phyloP scores from a whole-genome alignment of 495 filamentous ascomycete species.

The Aspergillus indologenus region DNA sequence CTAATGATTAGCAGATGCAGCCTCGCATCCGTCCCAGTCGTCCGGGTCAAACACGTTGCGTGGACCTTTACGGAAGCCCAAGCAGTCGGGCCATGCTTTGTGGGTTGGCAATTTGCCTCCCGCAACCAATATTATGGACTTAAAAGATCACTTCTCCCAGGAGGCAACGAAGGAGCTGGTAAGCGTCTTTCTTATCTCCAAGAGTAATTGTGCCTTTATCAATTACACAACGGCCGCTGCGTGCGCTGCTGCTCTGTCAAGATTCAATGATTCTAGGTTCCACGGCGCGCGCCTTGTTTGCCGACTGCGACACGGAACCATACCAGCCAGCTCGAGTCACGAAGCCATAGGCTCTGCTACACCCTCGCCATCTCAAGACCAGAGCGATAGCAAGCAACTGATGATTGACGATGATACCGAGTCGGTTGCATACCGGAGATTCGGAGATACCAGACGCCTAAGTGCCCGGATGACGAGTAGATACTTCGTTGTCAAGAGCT shows the following conservation, averaged over 20 bases:
- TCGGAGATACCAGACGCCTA: slow-evolving; percentile 6
- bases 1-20: slow-evolving; percentile 14
- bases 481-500: slow-evolving; percentile 91
- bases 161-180: slow-evolving; percentile 77
- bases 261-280: slow-evolving; percentile 91
- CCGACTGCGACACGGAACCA: slow-evolving; percentile 64
- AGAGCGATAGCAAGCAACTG: neutral
- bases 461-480: slow-evolving; percentile 52
- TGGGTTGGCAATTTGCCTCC: slow-evolving; percentile 97
- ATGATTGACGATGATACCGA: slow-evolving; percentile 1
- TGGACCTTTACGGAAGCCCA: slow-evolving; percentile 89
- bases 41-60: slow-evolving; percentile 55
- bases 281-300: slow-evolving; percentile 90
- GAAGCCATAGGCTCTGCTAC: slow-evolving; percentile 14
- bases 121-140: slow-evolving; percentile 68
- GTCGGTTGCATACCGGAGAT: neutral
- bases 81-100: slow-evolving; percentile 88
- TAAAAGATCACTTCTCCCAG: slow-evolving; percentile 88
- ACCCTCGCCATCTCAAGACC: slow-evolving; percentile 4
- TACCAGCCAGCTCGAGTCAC: slow-evolving; percentile 29
- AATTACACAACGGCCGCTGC: slow-evolving; percentile 84
- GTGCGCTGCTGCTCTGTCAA: slow-evolving; percentile 72
- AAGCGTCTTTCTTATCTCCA: slow-evolving; percentile 92
- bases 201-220: slow-evolving; percentile 97
- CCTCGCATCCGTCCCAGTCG: slow-evolving; percentile 18